Percentiles rank a stretch among this genome's conserved stretches.
These are phyloP conservation scores for Phytophthora parvispora DNA, from an alignment of 352 stramenopile species.

Conservation along the genomic window DNA sequence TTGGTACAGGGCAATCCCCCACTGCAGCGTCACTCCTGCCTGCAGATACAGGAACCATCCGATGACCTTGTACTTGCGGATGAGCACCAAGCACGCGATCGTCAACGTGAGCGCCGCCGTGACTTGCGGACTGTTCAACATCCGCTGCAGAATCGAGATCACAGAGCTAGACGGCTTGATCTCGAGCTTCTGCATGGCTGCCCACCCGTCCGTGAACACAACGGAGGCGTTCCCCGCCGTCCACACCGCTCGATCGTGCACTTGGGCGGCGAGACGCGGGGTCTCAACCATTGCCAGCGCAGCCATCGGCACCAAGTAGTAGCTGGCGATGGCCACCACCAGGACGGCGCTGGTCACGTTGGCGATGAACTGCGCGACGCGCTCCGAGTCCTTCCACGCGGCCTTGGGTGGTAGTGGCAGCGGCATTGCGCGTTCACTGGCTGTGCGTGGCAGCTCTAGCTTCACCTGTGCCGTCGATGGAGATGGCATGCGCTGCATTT, in stretches of 20 bases:
- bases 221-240: slow-evolving; percentile 30
- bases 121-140: slow-evolving; percentile 48
- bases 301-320: slow-evolving; percentile 46
- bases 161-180: slow-evolving; percentile 34
- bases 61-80: slow-evolving; percentile 70
- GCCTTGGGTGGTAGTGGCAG: slow-evolving; percentile 30
- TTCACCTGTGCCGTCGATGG: slow-evolving; percentile 2
- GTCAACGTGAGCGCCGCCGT: slow-evolving; percentile 46
- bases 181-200: slow-evolving; percentile 33
- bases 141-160: slow-evolving; percentile 32
- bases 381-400: slow-evolving; percentile 76
- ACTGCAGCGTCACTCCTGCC: slow-evolving; percentile 68
- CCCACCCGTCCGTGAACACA: slow-evolving; percentile 39
- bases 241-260: slow-evolving; percentile 27
- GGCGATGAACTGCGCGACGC: slow-evolving; percentile 74
- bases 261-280: slow-evolving; percentile 37
- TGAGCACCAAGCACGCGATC: slow-evolving; percentile 35
- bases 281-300: slow-evolving; percentile 48
- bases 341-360: slow-evolving; percentile 71
- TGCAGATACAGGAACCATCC: slow-evolving; percentile 74
- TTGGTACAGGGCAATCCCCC: slow-evolving; percentile 76
- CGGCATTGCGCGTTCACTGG: slow-evolving; percentile 18
- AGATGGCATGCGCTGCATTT: slow-evolving; percentile 12
- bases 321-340: slow-evolving; percentile 54
- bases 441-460: slow-evolving; percentile 20